These are phyloP conservation scores for Alternaria longipes DNA, from an alignment of 2,329 filamentous ascomycete species.

Conservation along the genomic window DNA sequence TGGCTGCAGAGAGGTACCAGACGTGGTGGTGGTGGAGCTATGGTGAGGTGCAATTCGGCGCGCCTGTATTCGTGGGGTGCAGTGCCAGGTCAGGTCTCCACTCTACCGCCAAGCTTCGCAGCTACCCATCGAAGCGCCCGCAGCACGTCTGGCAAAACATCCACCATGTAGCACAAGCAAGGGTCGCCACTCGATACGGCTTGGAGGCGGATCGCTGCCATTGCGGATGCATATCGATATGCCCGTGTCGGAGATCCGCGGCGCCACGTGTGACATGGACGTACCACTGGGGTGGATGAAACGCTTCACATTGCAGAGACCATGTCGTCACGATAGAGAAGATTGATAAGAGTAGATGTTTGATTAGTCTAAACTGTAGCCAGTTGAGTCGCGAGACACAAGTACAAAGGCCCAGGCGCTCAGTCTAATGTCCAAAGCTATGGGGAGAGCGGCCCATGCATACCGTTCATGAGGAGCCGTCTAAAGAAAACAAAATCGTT, in stretches of 20 bases:
- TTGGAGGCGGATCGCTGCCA: conserved; percentile 39
- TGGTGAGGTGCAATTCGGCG: conserved; percentile 31
- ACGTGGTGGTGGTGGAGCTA: conserved; percentile 29
- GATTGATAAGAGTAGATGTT: conserved; percentile 36
- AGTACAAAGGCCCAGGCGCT: conserved; percentile 43
- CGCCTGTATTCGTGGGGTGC: conserved; percentile 37
- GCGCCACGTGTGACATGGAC: conserved; percentile 39
- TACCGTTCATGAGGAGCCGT: conserved; percentile 43
- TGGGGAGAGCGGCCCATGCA: conserved; percentile 29
- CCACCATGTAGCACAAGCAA: conserved; percentile 46
- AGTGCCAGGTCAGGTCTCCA: conserved; percentile 34
- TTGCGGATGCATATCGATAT: conserved; percentile 29
- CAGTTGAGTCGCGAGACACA: conserved; percentile 44
- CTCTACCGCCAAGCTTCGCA: conserved; percentile 38
- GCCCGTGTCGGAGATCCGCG: conserved; percentile 32
- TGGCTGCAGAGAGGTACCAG: conserved; percentile 12
- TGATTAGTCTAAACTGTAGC: conserved; percentile 51
- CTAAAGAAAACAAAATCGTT: conserved; percentile 43
- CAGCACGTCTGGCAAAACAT: conserved; percentile 31
- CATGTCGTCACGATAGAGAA: conserved; percentile 2
- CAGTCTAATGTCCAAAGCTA: conserved; percentile 40
- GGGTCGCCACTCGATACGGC: conserved; percentile 42
- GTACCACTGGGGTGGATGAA: conserved; percentile 19
- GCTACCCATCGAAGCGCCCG: conserved; percentile 32
- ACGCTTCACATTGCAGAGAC: conserved; percentile 17